Evolutionary conservation across 768 basidiomycete species (phyloP).

Genomic region (Leccinum sublutescens): DNA sequence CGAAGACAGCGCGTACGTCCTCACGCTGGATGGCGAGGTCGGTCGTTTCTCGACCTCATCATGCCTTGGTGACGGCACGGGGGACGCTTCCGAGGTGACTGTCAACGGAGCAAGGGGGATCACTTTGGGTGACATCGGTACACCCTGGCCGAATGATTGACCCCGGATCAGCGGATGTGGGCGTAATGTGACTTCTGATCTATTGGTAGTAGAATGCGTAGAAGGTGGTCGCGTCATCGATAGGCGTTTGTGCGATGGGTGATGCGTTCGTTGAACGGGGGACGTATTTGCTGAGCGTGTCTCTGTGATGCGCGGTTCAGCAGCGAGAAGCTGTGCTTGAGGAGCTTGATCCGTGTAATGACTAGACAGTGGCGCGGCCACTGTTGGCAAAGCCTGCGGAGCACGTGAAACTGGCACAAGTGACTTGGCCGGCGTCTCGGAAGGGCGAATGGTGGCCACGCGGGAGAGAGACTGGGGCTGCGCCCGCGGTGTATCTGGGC

Average conservation of each 20-base stretch:
- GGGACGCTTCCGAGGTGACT: constrained; percentile 50
- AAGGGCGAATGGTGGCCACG: constrained; percentile 33
- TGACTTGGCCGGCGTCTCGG: constrained; percentile 22
- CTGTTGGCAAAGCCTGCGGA: constrained; percentile 10
- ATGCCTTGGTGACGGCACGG: constrained; percentile 40
- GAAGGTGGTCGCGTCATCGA: constrained; percentile 60
- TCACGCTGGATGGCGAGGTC: constrained; percentile 39
- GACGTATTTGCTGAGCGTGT: constrained; percentile 42
- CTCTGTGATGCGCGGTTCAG: constrained; percentile 23
- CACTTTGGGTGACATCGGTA: constrained; percentile 40
- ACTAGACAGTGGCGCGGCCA: constrained; percentile 14
- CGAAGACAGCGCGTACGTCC: constrained; percentile 31
- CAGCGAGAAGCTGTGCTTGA: constrained; percentile 17
- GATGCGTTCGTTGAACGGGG: constrained; percentile 37
- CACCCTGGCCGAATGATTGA: constrained; percentile 54
- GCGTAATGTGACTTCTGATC: constrained; percentile 43
- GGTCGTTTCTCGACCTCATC: constrained; percentile 24
- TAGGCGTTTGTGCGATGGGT: constrained; percentile 38
- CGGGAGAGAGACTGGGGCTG: constrained; percentile 33
- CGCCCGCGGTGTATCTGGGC: constrained; percentile 32
- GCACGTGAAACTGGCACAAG: constrained; percentile 20
- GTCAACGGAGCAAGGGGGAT: constrained; percentile 59
- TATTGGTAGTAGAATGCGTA: constrained; percentile 50
- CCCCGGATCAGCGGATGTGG: constrained; percentile 80
- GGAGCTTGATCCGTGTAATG: constrained; percentile 8